Base-by-base conservation (phyloP, 352 stramenopile species). In the Phytophthora foliorum region DNA sequence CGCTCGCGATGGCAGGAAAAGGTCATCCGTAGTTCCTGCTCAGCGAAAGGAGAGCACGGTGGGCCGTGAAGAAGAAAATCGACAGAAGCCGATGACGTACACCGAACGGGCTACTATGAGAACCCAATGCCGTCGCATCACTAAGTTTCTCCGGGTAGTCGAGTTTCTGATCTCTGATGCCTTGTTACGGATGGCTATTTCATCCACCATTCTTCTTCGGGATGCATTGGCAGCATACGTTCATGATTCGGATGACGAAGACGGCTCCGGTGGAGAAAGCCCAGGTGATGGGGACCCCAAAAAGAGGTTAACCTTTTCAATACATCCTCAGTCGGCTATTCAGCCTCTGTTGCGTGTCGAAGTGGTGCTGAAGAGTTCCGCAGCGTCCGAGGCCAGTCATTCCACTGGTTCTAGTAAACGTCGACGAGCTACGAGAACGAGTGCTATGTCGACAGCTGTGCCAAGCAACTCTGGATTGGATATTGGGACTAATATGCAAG, bases 21-120 rank as follows among this genome's bases (percentile, higher is more conserved):
- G n/a, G 29, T 73, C 57, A 29, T 71, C 63, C 2, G 21, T 69
- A 57, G 45, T 50, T 38, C 29, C 27, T 19, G 27, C 48, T 24
- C 69, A 69, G 29, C 71, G 60, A 6, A 75, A 72, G 19, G 49
- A 66, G n/a, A 65, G 29, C 17, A 50, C 13, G 16, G 22, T 51
- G 9, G 8, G 10, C 24, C 42, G 10, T 24, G 34, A 38, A 19
- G 54, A 63, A 55, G 11, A 66, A 41, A 60, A 77, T 19, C 52
- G 68, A 5, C 69, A 82, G 22, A 84, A 77, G 51, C 67, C 72
- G n/a, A 98, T 98, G 90, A 98, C 92, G 4, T 98, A 98, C 69
- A 98, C 96, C n/a, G 94, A 98, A 56, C 83, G 94, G 3, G 93
- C 95, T 6, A 93, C 88, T 0, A 93, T 98, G 76, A 86, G 91